Percentiles rank a stretch among this genome's conserved stretches.
phyloP scores from a whole-genome alignment of 805 yeast genomes.

The Metschnikowia aberdeeniae region DNA sequence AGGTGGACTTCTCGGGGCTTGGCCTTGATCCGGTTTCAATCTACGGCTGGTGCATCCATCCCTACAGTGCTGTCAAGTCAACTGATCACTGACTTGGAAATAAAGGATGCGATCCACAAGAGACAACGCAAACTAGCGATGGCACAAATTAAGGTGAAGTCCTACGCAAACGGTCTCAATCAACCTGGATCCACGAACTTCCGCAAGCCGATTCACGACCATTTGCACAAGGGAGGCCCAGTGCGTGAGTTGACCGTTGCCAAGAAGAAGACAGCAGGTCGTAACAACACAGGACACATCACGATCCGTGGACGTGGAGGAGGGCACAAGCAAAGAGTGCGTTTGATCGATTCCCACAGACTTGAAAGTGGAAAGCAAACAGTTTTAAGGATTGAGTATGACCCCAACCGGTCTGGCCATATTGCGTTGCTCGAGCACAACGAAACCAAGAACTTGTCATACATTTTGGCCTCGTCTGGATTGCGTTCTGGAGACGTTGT shows the following conservation, averaged over 20 bases:
- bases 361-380: conserved; percentile 63
- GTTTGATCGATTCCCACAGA: conserved; percentile 77
- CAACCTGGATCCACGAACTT: conserved; percentile 90
- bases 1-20: conserved; percentile 13
- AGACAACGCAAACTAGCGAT: conserved; percentile 71
- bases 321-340: conserved; percentile 84
- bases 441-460: conserved; percentile 59
- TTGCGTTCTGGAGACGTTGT: conserved; percentile 88
- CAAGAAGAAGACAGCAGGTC: conserved; percentile 73
- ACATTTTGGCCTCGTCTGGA: conserved; percentile 89
- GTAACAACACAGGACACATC: conserved; percentile 83
- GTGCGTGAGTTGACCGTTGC: conserved; percentile 69
- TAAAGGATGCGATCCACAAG: conserved; percentile 66
- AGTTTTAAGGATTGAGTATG: conserved; percentile 88
- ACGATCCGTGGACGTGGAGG: conserved; percentile 97
- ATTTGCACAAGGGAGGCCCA: conserved; percentile 84
- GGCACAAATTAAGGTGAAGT: conserved; percentile 67
- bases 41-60: conserved; percentile 8
- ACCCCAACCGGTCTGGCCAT: conserved; percentile 91
- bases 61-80: conserved; percentile 10
- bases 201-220: conserved; percentile 80
- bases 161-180: conserved; percentile 62
- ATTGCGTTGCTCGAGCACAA: conserved; percentile 77
- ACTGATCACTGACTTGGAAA: conserved; percentile 69
- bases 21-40: conserved; percentile 14